Evolutionary conservation across 2,329 filamentous ascomycete species (phyloP), one percentile per base, ranked within the genome.

Genomic region (Nannizziopsis barbatae): DNA sequence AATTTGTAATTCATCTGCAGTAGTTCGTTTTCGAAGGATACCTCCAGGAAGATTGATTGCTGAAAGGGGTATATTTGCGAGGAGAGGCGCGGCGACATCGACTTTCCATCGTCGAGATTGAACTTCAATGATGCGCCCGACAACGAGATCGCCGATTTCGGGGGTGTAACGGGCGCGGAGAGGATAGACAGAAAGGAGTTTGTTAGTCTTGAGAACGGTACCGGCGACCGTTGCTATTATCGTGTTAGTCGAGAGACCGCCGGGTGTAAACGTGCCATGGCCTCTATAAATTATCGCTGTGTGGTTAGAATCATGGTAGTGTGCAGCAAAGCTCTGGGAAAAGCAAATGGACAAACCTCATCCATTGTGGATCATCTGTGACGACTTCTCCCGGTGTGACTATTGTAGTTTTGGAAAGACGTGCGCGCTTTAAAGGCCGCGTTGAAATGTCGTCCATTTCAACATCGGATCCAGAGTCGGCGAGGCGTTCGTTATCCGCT

Each of bases 1-100:
- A 67, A 98, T 96, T 68, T 96, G 92, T 59, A 98, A 75, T 71
- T 96, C 92, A 66, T 98, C 92, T 12, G 92, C 93, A 60, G 90
- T 89, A 22, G 92, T 98, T 55, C 92, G 77, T 62, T 90, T 85
- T 50, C 92, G 80, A 59, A 95, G 74, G 55, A 95, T 94, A 31
- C 92, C 92, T 49, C 92, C 92, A 0, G 92, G 92, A 2, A 98
- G 73, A 64, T 98, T 98, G 68, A 98, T 96, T 52, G 84, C 84
- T 47, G 81, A 86, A 38, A 98, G 80, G 14, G 88, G 86, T 8
- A 98, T 75, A 41, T 82, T 77, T 2, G 92, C 90, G 5, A 95
- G 81, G 60, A 94, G 80, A 0, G 87, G 83, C 18, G 86, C 87
- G 44, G 86, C 84, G 42, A 98, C 85, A 66, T 98, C 92, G 47